Evolutionary conservation across 2,329 filamentous ascomycete genomes (phyloP), one percentile per base, ranked within the genome.

Genomic region (Neoarthrinium moseri): DNA sequence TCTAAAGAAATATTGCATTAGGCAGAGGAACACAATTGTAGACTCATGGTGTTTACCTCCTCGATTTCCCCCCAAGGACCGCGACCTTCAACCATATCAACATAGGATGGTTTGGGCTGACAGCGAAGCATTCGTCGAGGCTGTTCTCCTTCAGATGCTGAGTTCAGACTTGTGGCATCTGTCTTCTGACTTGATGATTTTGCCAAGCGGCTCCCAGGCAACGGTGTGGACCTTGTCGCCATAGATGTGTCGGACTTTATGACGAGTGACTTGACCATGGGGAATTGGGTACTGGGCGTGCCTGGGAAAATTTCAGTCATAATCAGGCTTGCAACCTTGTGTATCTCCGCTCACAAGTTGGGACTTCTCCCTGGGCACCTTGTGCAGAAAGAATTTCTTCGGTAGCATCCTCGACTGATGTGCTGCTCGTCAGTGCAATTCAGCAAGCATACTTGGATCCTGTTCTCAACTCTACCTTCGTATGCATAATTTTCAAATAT

Each of bases 401-500:
- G 2, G 37, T 29, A 26, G 30, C 38, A 32, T 42, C 45, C 21
- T 47, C 38, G 13, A 47, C 45, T 47, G 5, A 10, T 4, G 2
- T 23, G 11, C 2, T 6, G 11, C 15, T 8, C 26, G 21, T 45
- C 26, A 45, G 43, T n/a, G n/a, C 11, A 33, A 3, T 13, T 18
- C 18, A 10, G 8, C 17, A 11, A 12, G 13, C n/a, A 10, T 5
- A 4, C 10, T 4, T 8, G 4, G 4, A 6, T 13, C 5, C 12
- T 13, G 20, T 7, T 7, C 3, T 12, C 5, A 3, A 2, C 15
- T 50, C 26, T 46, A 60, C 61, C 57, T 51, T 58, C 51, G 13
- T 48, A 56, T 10, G 60, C 56, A 36, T 55, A 63, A 4, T 52
- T 52, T n/a, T 60, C 54, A 36, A 64, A 64, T 4, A 64, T 61